Evolutionary conservation across 116 monocot genomes (phyloP).

Genomic region (Iris pallida): DNA sequence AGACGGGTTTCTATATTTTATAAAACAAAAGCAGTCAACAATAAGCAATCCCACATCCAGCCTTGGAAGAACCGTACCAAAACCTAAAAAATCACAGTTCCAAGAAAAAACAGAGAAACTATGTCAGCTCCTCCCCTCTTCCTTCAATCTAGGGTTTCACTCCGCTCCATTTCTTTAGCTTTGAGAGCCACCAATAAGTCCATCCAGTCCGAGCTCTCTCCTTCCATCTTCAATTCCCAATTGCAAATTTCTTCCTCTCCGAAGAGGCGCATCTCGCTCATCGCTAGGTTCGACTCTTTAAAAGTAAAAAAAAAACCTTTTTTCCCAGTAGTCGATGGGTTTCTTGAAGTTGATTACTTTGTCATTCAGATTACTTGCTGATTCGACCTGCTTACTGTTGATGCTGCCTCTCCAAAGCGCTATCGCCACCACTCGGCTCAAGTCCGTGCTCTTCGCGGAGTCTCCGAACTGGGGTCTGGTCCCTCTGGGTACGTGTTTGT

Average conservation of each 20-base stretch:
- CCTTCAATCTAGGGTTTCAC: constrained; percentile 4
- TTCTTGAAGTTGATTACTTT: too few species aligned
- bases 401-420: constrained; percentile 76
- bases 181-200: neutral
- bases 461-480: too few species aligned
- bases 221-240: neutral
- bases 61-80: neutral
- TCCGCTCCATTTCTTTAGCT: neutral
- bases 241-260: neutral
- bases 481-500: too few species aligned
- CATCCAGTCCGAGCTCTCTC: neutral
- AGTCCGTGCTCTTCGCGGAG: constrained; percentile 48
- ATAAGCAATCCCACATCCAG: too few species aligned
- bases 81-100: neutral
- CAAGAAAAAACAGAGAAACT: neutral
- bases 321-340: too few species aligned
- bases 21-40: too few species aligned
- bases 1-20: too few species aligned
- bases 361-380: constrained; percentile 29
- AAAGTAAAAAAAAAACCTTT: too few species aligned
- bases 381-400: constrained; percentile 32
- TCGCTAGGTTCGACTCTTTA: constrained; percentile 2
- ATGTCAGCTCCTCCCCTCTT: neutral
- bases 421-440: constrained; percentile 51
- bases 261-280: constrained; percentile 10